These are phyloP conservation scores for Kalmanozyma brasiliensis DNA, from an alignment of 1,284 basidiomycete species.

Conservation along the genomic window DNA sequence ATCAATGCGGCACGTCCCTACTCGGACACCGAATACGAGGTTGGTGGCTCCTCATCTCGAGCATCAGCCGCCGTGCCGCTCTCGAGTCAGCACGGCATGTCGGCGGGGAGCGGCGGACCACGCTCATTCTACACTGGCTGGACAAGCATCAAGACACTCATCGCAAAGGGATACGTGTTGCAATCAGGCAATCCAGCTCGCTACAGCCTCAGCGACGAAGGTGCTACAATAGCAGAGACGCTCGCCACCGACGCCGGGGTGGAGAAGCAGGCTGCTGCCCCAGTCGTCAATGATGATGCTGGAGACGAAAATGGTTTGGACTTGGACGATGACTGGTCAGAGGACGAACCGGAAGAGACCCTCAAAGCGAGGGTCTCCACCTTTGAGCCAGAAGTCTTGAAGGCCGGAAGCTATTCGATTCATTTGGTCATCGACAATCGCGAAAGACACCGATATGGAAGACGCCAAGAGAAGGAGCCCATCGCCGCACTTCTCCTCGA, in stretches of 20 bases:
- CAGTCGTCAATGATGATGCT: background rate
- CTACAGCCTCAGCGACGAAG: slow-evolving; percentile 61
- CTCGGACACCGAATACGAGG: slow-evolving; percentile 61
- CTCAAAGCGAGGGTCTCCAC: slow-evolving; percentile 9
- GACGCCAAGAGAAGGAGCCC: slow-evolving; percentile 26
- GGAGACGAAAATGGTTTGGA: slow-evolving; percentile 4
- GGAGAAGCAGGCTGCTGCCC: background rate
- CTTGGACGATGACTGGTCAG: slow-evolving; percentile 17
- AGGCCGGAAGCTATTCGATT: slow-evolving; percentile 71
- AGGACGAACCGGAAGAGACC: slow-evolving; percentile 22
- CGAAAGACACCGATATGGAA: slow-evolving; percentile 67
- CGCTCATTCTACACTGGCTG: slow-evolving; percentile 62
- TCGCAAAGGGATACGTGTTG: slow-evolving; percentile 63
- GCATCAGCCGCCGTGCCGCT: slow-evolving; percentile 36
- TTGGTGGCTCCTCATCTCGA: slow-evolving; percentile 31
- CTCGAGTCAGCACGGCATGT: slow-evolving; percentile 19
- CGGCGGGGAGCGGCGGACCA: slow-evolving; percentile 16
- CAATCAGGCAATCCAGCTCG: slow-evolving; percentile 62
- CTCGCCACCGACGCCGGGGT: slow-evolving; percentile 43
- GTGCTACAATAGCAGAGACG: slow-evolving; percentile 51
- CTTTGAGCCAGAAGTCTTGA: slow-evolving; percentile 68
- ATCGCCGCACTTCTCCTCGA: slow-evolving; percentile 49
- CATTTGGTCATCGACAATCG: slow-evolving; percentile 72
- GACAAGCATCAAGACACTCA: slow-evolving; percentile 66
- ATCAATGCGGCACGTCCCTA: slow-evolving; percentile 58